phyloP scores from a whole-genome alignment of 495 filamentous ascomycete species.

The Penicillium cosmopolitanum region DNA sequence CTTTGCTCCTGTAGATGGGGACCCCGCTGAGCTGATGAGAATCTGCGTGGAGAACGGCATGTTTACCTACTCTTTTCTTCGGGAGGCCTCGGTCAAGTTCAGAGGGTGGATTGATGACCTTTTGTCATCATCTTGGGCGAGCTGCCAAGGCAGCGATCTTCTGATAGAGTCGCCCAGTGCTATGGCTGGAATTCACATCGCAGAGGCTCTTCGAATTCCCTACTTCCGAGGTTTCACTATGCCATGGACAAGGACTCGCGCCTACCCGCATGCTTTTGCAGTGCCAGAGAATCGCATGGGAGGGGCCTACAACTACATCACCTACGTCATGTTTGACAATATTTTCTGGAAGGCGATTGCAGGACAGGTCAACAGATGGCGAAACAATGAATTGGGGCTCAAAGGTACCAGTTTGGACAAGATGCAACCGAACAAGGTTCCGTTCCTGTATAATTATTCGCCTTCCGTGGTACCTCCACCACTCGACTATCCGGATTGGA shows the following conservation, averaged over 20 bases:
- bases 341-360: constrained; percentile 95
- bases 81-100: constrained; percentile 85
- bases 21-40: constrained; percentile 92
- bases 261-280: constrained; percentile 97
- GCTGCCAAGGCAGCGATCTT: constrained; percentile 86
- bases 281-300: constrained; percentile 93
- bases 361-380: constrained; percentile 91
- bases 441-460: constrained; percentile 97
- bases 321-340: constrained; percentile 96
- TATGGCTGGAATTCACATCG: constrained; percentile 98
- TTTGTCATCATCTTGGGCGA: constrained; percentile 78
- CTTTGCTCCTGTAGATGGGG: constrained; percentile 84
- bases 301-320: constrained; percentile 91
- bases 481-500: constrained; percentile 96
- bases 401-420: constrained; percentile 85
- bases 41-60: constrained; percentile 97
- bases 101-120: constrained; percentile 93
- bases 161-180: constrained; percentile 95
- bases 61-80: constrained; percentile 91
- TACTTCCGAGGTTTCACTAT: constrained; percentile 99
- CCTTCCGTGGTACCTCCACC: constrained; percentile 90
- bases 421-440: constrained; percentile 93
- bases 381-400: constrained; percentile 76
- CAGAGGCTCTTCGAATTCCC: constrained; percentile 90
- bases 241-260: constrained; percentile 95